phyloP scores from a whole-genome alignment of 1,284 basidiomycete genomes.

The Moesziomyces parantarcticus region DNA sequence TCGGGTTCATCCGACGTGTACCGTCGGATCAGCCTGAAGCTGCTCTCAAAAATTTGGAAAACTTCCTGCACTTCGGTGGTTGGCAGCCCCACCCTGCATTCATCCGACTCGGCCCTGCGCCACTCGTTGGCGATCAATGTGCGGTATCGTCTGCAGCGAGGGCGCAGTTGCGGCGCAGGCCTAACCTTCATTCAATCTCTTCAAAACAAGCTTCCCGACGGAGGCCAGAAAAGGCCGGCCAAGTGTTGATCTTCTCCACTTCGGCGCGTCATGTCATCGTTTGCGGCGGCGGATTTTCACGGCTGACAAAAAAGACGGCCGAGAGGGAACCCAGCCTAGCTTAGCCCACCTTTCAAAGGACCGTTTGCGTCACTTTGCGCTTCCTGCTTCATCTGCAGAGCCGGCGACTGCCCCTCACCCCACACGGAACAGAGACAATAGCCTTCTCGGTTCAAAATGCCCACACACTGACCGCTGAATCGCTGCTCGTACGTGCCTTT shows the following conservation, averaged over 20 bases:
- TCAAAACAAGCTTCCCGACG: not conserved
- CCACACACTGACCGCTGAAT: no score
- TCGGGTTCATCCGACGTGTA: not conserved
- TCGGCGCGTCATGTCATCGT: slow-evolving; percentile 4
- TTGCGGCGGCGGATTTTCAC: not conserved
- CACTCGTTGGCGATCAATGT: not conserved
- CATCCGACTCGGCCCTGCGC: not conserved
- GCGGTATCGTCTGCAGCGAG: not conserved
- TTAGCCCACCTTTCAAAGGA: no score
- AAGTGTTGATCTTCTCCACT: slow-evolving; percentile 1
- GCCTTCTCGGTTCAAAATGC: no score
- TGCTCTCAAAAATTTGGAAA: not conserved
- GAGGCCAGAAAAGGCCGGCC: not conserved
- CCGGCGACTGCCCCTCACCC: no score
- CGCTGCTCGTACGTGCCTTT: no score
- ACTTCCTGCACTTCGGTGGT: not conserved
- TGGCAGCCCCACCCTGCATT: not conserved
- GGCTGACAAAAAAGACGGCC: not conserved
- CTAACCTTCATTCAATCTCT: not conserved
- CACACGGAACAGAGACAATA: no score
- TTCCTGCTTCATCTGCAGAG: no score
- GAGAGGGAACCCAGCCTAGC: not conserved
- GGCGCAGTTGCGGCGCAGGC: no score
- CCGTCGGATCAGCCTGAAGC: not conserved
- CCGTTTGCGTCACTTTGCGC: slow-evolving; percentile 3